Conservation (phyloP, 257 asterid species). For the Linderniella brevidens region DNA sequence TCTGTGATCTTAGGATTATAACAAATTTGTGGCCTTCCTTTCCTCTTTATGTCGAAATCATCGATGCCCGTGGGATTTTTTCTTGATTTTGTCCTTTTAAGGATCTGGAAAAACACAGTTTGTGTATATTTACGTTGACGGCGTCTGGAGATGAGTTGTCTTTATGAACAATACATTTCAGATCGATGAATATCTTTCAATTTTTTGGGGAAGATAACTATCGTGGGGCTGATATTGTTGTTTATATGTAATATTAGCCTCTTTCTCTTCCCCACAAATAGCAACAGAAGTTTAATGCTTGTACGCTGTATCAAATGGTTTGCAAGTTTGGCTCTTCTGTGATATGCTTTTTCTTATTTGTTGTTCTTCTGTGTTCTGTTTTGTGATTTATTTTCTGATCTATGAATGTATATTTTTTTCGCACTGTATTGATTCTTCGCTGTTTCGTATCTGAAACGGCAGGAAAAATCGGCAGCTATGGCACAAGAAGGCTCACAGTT, state of each 20-base stretch:
- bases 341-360: conserved; percentile 4
- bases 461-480: conserved; percentile 27
- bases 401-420: neutral
- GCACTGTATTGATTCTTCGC: neutral
- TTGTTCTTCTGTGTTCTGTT: neutral
- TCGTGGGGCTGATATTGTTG: conserved; percentile 1
- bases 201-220: conserved; percentile 8
- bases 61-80: neutral
- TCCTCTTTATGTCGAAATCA: too few relatives aligned
- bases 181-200: too few relatives aligned
- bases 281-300: conserved; percentile 42
- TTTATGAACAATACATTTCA: too few relatives aligned
- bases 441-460: neutral
- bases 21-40: too few relatives aligned
- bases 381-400: neutral
- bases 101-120: neutral
- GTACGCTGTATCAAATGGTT: conserved; percentile 21
- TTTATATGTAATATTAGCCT: conserved; percentile 10
- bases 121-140: too few relatives aligned
- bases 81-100: neutral
- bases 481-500: conserved; percentile 63
- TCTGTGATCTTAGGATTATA: too few relatives aligned
- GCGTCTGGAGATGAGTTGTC: too few relatives aligned
- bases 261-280: conserved; percentile 15
- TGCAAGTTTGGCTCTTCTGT: conserved; percentile 53